Base-by-base conservation (phyloP, 768 basidiomycete species). In the Russula earlei region DNA sequence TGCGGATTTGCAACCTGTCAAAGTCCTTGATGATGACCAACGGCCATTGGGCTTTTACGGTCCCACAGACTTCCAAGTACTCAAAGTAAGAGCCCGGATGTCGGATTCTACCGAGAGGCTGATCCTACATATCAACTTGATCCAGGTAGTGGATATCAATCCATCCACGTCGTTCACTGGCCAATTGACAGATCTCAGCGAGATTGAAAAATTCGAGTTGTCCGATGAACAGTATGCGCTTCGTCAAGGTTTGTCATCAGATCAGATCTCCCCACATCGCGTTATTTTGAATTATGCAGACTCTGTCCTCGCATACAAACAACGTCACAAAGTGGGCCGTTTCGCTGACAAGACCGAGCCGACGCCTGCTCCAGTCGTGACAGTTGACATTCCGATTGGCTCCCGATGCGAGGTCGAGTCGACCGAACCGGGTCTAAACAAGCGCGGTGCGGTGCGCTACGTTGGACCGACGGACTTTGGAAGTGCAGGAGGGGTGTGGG, bases 161-260 rank as follows among this genome's bases (percentile, higher is more conserved):
- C 91, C 94, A 8, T 76, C 84, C 2, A 71, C 69, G 0, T 83
- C 85, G 34, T 77, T 88, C 48, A 87, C 87, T 0, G 94, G 93
- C 1, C 91, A 94, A 67, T 79, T 88, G 50, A 80, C 84, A 8
- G 94, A 96, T 68, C 77, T 88, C 1, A 83, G 84, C 0, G 81
- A 85, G 69, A 91, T 96, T 1, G 84, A 96, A 25, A 96, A 97
- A 68, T 98, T 92, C 62, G 95, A 96, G 73, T 69, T 98, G 49
- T 84, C 82, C 8, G 77, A 83, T 4, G 81, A 81, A 4, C 90
- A 85, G 54, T 98, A 98, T 65, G 90, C 83, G 22, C 72, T 81
- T 65, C 73, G 93, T 63, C 74, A 79, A 71, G 93, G 94, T 92
- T 60, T 38, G 69, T 64, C 41, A 43, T 36, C 5, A 20, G 14